phyloP scores from a whole-genome alignment of 2,329 filamentous ascomycete genomes.

The Aspergillus oerlinghausenensis region DNA sequence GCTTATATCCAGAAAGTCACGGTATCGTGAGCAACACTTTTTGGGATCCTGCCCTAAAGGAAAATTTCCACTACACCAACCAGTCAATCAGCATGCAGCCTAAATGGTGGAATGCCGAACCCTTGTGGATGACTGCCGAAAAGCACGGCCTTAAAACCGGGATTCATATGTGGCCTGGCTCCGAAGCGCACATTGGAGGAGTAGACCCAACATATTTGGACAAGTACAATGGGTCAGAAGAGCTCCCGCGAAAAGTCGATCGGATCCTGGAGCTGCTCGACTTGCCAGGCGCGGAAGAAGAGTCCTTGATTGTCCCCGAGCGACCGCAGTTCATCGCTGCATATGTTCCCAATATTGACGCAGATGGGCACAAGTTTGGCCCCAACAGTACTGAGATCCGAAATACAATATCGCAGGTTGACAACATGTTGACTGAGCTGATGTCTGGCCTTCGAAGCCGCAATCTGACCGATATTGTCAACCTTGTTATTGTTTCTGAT shows the following conservation, averaged over 20 bases:
- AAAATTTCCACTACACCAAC: slow-evolving; percentile 86
- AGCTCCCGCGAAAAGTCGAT: slow-evolving; percentile 68
- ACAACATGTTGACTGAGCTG: slow-evolving; percentile 73
- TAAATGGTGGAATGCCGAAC: slow-evolving; percentile 94
- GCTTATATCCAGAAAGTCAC: slow-evolving; percentile 86
- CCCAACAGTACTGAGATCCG: slow-evolving; percentile 93
- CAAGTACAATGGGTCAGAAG: slow-evolving; percentile 74
- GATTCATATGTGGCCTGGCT: slow-evolving; percentile 98
- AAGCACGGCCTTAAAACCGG: slow-evolving; percentile 71
- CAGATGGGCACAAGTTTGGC: slow-evolving; percentile 79
- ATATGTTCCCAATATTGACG: slow-evolving; percentile 90
- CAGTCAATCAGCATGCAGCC: slow-evolving; percentile 69
- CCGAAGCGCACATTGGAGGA: slow-evolving; percentile 76
- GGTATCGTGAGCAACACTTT: slow-evolving; percentile 93
- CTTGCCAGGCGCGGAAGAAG: slow-evolving; percentile 65
- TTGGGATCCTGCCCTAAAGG: slow-evolving; percentile 73
- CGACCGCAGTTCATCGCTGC: slow-evolving; percentile 89
- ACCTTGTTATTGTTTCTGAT: slow-evolving; percentile 92
- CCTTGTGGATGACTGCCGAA: slow-evolving; percentile 91
- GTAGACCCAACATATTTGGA: slow-evolving; percentile 77
- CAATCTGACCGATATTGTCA: slow-evolving; percentile 85
- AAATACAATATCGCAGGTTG: slow-evolving; percentile 70
- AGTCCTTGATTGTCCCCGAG: slow-evolving; percentile 47
- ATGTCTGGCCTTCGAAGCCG: slow-evolving; percentile 72
- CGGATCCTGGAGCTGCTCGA: slow-evolving; percentile 81